Evolutionary conservation across 441 rosid genomes (phyloP).

Genomic region (Erysimum pusillum): DNA sequence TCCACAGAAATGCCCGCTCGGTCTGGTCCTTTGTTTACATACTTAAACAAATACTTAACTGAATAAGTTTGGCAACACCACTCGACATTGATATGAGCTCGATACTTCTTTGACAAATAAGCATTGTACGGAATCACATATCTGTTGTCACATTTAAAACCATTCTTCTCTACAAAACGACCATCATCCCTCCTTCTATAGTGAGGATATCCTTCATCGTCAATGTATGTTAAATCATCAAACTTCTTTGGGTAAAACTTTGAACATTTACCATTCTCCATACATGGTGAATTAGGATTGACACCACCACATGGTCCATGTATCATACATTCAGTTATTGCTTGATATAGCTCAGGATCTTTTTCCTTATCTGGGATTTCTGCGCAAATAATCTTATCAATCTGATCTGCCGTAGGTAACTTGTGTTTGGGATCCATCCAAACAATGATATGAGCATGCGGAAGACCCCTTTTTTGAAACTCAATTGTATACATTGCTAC

Average conservation of each 20-base stretch:
- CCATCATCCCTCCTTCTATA: background rate
- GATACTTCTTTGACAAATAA: background rate
- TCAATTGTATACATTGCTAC: background rate
- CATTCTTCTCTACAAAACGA: background rate
- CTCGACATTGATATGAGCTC: background rate
- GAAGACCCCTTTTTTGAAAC: background rate
- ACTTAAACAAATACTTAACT: no score
- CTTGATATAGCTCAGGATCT: background rate
- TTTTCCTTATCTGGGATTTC: background rate
- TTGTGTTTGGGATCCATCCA: background rate
- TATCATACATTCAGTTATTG: background rate
- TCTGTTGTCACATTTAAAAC: background rate
- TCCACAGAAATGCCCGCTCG: no score
- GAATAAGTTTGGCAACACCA: no score
- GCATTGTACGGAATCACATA: background rate
- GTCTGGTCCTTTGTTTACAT: no score
- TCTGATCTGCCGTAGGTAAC: background rate
- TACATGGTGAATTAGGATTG: background rate
- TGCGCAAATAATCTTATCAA: background rate
- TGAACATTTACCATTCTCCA: background rate
- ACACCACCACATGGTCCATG: background rate
- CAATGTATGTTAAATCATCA: background rate
- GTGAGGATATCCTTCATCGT: background rate
- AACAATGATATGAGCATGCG: background rate
- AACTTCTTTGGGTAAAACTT: background rate